Conservation (phyloP, 371 early-diverging fungal species). For the Mortierella sp. region DNA sequence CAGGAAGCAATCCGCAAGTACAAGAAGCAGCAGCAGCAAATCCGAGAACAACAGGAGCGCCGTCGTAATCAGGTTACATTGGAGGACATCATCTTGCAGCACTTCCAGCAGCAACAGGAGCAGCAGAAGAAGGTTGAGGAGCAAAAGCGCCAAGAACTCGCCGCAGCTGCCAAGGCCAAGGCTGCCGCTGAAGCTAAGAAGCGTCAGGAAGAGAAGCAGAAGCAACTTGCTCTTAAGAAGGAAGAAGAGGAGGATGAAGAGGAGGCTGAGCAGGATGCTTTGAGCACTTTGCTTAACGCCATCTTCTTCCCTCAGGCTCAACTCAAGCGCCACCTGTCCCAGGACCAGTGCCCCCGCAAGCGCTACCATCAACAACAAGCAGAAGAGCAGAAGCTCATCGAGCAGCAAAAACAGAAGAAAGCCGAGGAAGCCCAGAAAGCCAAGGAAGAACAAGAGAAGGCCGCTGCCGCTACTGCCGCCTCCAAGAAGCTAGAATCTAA, state of each 20-base stretch:
- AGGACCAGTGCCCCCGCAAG: constrained; percentile 40
- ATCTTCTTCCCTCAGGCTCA: constrained; percentile 39
- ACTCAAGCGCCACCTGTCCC: constrained; percentile 36
- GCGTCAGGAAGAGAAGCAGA: constrained; percentile 3
- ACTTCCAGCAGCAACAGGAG: constrained; percentile 19
- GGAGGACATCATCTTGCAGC: constrained; percentile 20
- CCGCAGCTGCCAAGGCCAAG: constrained; percentile 15
- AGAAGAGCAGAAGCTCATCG: constrained; percentile 17
- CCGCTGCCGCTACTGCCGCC: neutral
- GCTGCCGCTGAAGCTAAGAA: constrained; percentile 11
- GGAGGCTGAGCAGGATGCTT: neutral
- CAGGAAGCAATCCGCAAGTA: constrained; percentile 37
- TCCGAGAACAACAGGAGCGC: constrained; percentile 16
- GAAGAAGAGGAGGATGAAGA: neutral
- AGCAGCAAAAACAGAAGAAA: constrained; percentile 19
- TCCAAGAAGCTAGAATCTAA: constrained; percentile 8
- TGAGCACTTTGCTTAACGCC: constrained; percentile 22
- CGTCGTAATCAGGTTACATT: constrained; percentile 26
- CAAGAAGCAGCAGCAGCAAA: constrained; percentile 25
- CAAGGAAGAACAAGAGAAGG: constrained; percentile 20
- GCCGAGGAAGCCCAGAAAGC: neutral
- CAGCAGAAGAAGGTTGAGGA: constrained; percentile 17
- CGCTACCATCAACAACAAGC: constrained; percentile 23
- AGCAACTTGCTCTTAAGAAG: constrained; percentile 6
- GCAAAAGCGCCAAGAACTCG: neutral